Conservation (phyloP, 73 alveolate genomes). For the Effrenium voratum region DNA sequence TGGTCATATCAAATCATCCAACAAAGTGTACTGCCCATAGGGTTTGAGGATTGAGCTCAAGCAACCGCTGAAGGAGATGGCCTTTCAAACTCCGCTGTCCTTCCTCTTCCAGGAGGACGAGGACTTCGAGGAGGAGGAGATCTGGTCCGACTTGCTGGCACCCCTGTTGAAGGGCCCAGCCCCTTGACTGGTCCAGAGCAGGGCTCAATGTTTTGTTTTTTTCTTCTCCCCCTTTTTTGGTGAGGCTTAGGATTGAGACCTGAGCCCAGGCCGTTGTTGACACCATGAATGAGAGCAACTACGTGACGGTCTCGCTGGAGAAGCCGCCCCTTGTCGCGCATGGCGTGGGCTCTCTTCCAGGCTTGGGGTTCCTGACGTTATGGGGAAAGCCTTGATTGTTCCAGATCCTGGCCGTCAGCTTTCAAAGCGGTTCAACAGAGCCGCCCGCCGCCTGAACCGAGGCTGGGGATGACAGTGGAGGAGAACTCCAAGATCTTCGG, state of each 20-base stretch:
- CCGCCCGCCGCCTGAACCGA: not conserved
- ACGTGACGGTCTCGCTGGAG: constrained; percentile 65
- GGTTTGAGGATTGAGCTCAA: constrained; percentile 33
- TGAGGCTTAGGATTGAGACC: not conserved
- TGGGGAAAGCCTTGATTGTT: not conserved
- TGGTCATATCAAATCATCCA: too few species aligned
- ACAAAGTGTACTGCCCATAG: too few species aligned
- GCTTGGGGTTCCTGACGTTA: not conserved
- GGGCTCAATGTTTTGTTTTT: not conserved
- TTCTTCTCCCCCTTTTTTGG: not conserved
- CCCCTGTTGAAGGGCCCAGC: constrained; percentile 61
- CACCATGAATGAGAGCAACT: constrained; percentile 80
- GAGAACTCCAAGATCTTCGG: constrained; percentile 59
- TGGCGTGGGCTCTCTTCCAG: not conserved
- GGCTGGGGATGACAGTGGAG: constrained; percentile 79
- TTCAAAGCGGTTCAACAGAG: too few species aligned
- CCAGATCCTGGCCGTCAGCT: too few species aligned
- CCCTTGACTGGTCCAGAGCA: not conserved
- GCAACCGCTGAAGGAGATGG: constrained; percentile 5
- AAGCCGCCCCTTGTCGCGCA: constrained; percentile 18
- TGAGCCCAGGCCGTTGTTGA: not conserved
- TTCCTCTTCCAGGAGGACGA: constrained; percentile 10
- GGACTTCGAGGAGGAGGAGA: constrained; percentile 47
- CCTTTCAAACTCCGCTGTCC: constrained; percentile 8
- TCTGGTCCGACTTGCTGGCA: constrained; percentile 58